Base-by-base conservation (phyloP, 129 eudicot species). In the Flaveria linearis region DNA sequence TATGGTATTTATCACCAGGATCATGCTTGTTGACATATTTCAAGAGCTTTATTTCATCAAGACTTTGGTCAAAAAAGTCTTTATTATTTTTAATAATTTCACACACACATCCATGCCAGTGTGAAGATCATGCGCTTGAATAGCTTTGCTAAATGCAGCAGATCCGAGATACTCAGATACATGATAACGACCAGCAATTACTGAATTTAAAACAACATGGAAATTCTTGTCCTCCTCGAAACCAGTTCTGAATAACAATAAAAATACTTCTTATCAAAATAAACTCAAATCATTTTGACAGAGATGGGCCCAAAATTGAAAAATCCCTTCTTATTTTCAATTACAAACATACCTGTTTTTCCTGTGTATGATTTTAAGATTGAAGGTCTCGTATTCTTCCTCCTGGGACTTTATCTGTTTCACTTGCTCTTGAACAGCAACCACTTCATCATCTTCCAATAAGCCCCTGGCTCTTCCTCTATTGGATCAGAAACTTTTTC, bases 61-160 rank as follows among this genome's bases (percentile, higher is more conserved):
- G 97, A 82, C 98, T 93, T 82, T 93, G 98, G 75, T 93, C 98
- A 84, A 93, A 93, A 72, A 93, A 93, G 80, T 93, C 98, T 78
- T 93, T 93, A 76, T 93, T 88, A 75, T 93, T 93, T 85, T 93
- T 93, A 63, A 93, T 93, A 49, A 93, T 88, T 86, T 93, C 76
- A 93, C 91, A 79, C 98, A 93, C 13, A 93, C 98, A 82, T 93
- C 98, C 96, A 93, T 93, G 71, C 98, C 98, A n/a, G 98, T 88
- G 68, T 93, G 97, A 56, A 93, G 89, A 72, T 93, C 98, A 77
- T 90, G 98, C 16, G 98, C 98, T 79, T 93, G 98, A 79, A 93
- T 88, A 72, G 97, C 98, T 87, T 93, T 93, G 81, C 98, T 93
- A 39, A 93, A 93, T 78, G 98, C 98, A 80, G 98, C 98, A 8